A percentile compares a stretch with the other conserved stretches of the same genome.
Evolutionary conservation across 2,329 filamentous ascomycete genomes (phyloP).

Genomic region (Gaeumannomyces sp.): DNA sequence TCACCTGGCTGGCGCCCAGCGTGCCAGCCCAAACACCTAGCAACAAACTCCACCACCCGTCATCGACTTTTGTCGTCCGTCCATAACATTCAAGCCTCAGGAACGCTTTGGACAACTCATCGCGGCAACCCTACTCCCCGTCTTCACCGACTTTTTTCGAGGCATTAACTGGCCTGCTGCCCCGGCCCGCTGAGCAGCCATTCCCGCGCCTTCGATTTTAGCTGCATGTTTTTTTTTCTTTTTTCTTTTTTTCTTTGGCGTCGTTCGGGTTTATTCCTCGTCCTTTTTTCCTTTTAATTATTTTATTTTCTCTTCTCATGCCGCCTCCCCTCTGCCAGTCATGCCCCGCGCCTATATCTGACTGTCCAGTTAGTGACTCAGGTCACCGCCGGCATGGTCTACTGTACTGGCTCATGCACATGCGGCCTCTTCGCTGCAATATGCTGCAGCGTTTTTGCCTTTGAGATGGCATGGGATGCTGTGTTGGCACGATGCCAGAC

Average conservation of each 20-base stretch:
- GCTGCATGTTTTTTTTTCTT: background rate
- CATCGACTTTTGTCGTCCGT: background rate
- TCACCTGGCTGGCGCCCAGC: no score
- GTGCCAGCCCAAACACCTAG: no score
- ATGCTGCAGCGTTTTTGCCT: no score
- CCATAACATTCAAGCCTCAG: background rate
- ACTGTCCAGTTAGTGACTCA: background rate
- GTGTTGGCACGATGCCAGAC: background rate
- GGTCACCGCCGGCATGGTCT: background rate
- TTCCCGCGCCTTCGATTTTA: background rate
- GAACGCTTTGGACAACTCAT: slow-evolving; percentile 1
- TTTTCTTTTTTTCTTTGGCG: background rate
- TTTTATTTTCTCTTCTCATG: background rate
- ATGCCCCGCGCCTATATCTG: background rate
- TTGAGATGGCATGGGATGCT: background rate
- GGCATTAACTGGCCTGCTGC: background rate
- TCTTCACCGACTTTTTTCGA: slow-evolving; percentile 4
- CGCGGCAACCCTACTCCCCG: background rate
- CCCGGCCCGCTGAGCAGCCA: background rate
- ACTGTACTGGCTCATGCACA: background rate
- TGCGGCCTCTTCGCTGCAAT: background rate
- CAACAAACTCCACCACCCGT: no score
- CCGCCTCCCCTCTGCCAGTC: background rate
- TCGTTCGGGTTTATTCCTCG: background rate
- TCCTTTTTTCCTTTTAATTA: background rate